Base-by-base conservation (phyloP, 176 grass and related monocot species). In the Metroxylon sagu region DNA sequence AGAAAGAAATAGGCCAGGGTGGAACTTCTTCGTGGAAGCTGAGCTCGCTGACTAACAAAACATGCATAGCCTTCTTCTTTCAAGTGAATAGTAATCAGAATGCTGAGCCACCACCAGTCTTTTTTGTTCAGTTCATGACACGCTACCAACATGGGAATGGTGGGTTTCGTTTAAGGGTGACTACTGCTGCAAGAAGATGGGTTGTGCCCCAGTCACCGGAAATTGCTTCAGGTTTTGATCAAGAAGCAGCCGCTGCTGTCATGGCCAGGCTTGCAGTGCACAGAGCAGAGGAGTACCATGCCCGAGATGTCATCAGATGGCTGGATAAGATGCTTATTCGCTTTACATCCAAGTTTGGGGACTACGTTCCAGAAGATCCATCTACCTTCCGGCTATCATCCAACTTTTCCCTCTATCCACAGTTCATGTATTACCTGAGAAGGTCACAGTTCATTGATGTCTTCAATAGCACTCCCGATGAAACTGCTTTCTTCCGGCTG, bases 311-410 rank as follows among this genome's bases (percentile, higher is more conserved):
- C 52, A 92, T 93, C 59, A 79, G 84, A 68, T 98, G 93, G 88
- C 82, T 98, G 58, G 93, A 98, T 71, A 98, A 98, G 72, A 98
- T 98, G 93, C 88, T 98, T 75, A 89, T 98, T 70, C 83, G 88
- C 19, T 98, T 98, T 59, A 98, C 94, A 64, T 66, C 94, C 52
- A 98, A 93, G 69, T 98, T 98, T 74, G 94, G 94, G 57, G 86
- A 98, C 62, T 98, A 98, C 74, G 48, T 72, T 50, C 79, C 94
- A 43, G 94, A 98, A 83, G 88, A 98, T 67, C 94, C 94, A 62
- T 85, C 88, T 63, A 98, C 94, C 56, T 98, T 93, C 62, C 79
- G 94, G 18, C 59, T 93, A 39, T 92, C 94, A 61, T 73, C 84
- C 19, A 89, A 79, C 54, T 98, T 98, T 68, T 98, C 94, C 29